Evolutionary conservation across 2,329 filamentous ascomycete species (phyloP), one percentile per base, ranked within the genome.

Genomic region (Cyclaneusma minus): DNA sequence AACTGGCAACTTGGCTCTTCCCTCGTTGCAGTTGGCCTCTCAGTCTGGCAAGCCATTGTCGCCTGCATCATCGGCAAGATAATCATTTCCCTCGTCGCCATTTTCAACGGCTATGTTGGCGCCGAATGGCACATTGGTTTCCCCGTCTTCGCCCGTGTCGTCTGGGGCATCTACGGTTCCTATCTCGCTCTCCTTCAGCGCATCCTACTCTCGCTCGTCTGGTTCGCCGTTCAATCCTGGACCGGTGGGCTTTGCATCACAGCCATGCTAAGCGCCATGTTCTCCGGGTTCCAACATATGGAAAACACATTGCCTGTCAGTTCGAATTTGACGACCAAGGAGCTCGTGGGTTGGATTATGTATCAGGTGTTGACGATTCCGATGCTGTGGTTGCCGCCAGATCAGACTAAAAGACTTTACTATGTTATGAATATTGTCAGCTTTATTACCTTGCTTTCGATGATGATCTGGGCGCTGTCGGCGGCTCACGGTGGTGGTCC

Each of bases 61-160:
- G 45, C 48, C 21, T 48, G 48, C 27, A 43, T 58, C 35, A 34
- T 56, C 17, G 54, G 49, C 7, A 54, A 58, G 35, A 33, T 48
- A 27, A 42, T 54, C 29, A 44, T 45, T 24, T 44, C 46, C 10
- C 22, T 42, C 13, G 42, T 55, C 16, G 46, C 50, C 7, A 45
- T 51, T 21, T 32, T 43, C 19, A 51, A 49, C 20, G 53, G 52
- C 22, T 44, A 41, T 14, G 47, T 51, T 10, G 53, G 52, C 11
- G 53, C 52, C 5, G 39, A 47, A 25, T 56, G 50, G 37, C 54
- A 58, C 31, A 52, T 59, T 16, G 52, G 52, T 6, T 60, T 56
- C 21, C 49, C 56, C 1, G 52, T 61, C 9, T 41, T 49, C 5
- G 45, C 45, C 7, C 43, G 56, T 5, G 44, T 47, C 13, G 42